phyloP scores from a whole-genome alignment of 352 stramenopile genomes.

The Lagenidium giganteum region DNA sequence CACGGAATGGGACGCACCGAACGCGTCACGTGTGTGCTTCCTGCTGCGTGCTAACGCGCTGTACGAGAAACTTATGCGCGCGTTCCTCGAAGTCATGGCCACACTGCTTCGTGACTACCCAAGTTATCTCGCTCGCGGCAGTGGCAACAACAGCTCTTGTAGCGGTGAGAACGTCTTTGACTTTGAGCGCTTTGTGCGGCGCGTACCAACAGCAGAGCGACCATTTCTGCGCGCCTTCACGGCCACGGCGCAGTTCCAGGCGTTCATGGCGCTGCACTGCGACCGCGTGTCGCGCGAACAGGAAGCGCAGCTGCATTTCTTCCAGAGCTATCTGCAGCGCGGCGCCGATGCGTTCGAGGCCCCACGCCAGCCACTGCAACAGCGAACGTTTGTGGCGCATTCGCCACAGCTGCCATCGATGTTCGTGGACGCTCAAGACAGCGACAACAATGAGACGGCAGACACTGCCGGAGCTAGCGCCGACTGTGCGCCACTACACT shows the following conservation, averaged over 20 bases:
- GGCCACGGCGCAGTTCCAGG: constrained; percentile 20
- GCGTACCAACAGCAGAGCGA: constrained; percentile 5
- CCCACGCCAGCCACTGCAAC: not conserved
- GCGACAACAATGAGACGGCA: too few species aligned
- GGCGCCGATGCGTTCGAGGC: too few species aligned
- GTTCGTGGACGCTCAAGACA: too few species aligned
- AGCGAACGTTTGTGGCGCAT: constrained; percentile 26
- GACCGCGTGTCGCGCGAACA: constrained; percentile 19
- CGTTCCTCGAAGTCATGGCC: constrained; percentile 13
- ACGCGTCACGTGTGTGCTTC: constrained; percentile 11
- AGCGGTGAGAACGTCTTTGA: too few species aligned
- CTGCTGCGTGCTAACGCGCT: constrained; percentile 14
- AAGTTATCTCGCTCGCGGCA: not conserved
- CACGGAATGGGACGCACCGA: too few species aligned
- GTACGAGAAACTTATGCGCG: constrained; percentile 14
- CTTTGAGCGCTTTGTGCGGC: constrained; percentile 11
- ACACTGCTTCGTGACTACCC: constrained; percentile 11
- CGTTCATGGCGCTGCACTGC: constrained; percentile 22
- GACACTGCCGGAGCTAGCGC: too few species aligned
- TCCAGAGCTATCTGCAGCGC: constrained; percentile 13
- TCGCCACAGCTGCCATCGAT: too few species aligned
- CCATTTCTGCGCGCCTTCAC: constrained; percentile 26
- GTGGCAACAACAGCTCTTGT: too few species aligned
- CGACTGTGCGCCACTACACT: too few species aligned
- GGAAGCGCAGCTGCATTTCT: constrained; percentile 18